Evolutionary conservation across 306 rosid species (phyloP).

Genomic region (Rubus idaeus): DNA sequence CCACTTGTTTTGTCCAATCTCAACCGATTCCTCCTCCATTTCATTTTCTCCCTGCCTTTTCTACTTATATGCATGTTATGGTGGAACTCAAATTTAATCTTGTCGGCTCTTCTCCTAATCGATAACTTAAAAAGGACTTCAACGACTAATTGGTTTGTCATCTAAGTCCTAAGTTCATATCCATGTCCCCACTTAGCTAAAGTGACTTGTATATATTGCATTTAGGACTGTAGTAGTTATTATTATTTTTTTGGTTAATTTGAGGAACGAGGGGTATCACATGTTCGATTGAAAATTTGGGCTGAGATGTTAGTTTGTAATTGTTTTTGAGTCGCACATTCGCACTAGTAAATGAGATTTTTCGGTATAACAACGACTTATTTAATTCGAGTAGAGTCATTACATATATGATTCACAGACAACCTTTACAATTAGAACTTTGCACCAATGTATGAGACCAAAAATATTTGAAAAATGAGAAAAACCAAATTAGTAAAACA

Average conservation of each 20-base stretch:
- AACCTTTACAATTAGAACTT: not conserved
- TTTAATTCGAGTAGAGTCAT: no score
- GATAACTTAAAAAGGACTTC: not conserved
- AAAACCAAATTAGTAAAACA: no score
- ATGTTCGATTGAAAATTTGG: no score
- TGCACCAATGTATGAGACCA: no score
- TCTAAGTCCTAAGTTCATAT: not conserved
- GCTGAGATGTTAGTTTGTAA: not conserved
- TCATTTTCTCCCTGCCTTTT: not conserved
- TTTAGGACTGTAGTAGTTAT: no score
- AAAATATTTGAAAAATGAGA: no score
- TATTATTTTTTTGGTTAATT: no score
- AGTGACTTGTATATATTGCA: no score
- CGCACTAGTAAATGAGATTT: not conserved
- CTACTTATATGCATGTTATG: not conserved
- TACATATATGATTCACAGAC: no score
- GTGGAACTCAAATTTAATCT: not conserved
- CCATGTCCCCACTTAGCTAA: no score
- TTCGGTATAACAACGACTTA: no score
- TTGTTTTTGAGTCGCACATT: not conserved
- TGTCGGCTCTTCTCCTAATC: not conserved
- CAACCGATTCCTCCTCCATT: not conserved
- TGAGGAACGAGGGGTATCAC: no score
- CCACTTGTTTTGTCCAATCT: slow-evolving; percentile 73
- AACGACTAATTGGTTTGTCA: not conserved